Conservation (phyloP, 2,329 filamentous ascomycete genomes). For the Pseudopyricularia javanii region DNA sequence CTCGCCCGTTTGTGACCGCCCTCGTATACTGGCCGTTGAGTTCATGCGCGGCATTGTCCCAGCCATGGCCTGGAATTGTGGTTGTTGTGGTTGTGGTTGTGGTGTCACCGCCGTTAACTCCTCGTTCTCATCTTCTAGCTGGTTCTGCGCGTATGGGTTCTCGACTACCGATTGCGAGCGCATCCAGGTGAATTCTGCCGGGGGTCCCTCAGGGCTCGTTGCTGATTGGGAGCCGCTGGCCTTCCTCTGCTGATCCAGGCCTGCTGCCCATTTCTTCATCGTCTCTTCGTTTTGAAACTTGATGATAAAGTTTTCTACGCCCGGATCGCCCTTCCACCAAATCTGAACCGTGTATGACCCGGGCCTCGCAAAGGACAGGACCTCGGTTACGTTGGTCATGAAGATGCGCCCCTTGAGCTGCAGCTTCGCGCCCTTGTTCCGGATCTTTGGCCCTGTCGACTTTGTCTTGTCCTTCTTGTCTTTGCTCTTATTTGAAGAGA, state of each 20-base stretch:
- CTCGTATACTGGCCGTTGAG: slow-evolving; percentile 63
- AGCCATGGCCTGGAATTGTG: slow-evolving; percentile 21
- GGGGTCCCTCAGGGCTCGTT: slow-evolving; percentile 32
- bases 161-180: slow-evolving; percentile 55
- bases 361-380: slow-evolving; percentile 77
- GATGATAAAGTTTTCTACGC: slow-evolving; percentile 92
- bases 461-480: slow-evolving; percentile 60
- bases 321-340: slow-evolving; percentile 95
- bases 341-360: slow-evolving; percentile 93
- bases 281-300: slow-evolving; percentile 83
- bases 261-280: slow-evolving; percentile 83
- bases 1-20: slow-evolving; percentile 64
- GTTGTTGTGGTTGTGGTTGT: slow-evolving; percentile 13
- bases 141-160: slow-evolving; percentile 61
- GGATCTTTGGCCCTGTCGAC: slow-evolving; percentile 41
- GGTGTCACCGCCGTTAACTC: slow-evolving; percentile 22
- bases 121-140: slow-evolving; percentile 48
- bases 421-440: slow-evolving; percentile 63
- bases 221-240: slow-evolving; percentile 34
- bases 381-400: slow-evolving; percentile 96
- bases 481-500: slow-evolving; percentile 71
- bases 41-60: slow-evolving; percentile 49
- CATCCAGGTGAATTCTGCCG: slow-evolving; percentile 74
- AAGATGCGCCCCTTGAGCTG: slow-evolving; percentile 96
- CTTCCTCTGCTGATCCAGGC: slow-evolving; percentile 64